Conservation (phyloP, 176 grass and related monocot genomes). For the Lolium rigidum region DNA sequence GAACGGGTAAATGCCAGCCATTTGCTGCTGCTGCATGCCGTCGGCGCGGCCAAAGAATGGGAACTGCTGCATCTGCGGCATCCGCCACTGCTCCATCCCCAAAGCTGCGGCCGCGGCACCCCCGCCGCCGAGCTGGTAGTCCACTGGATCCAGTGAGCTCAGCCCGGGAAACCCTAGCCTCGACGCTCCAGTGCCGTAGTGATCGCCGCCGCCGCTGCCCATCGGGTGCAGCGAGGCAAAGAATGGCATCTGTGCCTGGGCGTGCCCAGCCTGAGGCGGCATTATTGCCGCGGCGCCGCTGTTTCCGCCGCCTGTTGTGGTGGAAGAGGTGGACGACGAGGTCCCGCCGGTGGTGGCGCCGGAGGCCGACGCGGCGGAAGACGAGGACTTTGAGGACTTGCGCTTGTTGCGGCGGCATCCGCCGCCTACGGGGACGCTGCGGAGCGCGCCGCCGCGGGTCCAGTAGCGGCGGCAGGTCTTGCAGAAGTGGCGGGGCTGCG, state of each 20-base stretch:
- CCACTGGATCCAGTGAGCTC: slow-evolving; percentile 57
- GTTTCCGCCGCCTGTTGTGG: slow-evolving; percentile 39
- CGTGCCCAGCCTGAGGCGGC: slow-evolving; percentile 24
- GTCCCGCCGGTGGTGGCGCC: slow-evolving; percentile 42
- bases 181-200: slow-evolving; percentile 56
- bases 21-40: slow-evolving; percentile 37
- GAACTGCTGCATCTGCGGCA: slow-evolving; percentile 78
- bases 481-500: slow-evolving; percentile 98
- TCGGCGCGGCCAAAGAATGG: slow-evolving; percentile 63
- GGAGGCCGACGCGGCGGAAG: slow-evolving; percentile 52
- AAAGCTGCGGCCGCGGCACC: slow-evolving; percentile 23
- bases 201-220: slow-evolving; percentile 42
- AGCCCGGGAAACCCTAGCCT: slow-evolving; percentile 74
- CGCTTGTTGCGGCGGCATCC: slow-evolving; percentile 95
- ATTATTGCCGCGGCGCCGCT: slow-evolving; percentile 32
- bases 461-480: slow-evolving; percentile 98
- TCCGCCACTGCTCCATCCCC: slow-evolving; percentile 82
- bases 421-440: slow-evolving; percentile 87
- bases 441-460: slow-evolving; percentile 82
- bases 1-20: slow-evolving; percentile 67
- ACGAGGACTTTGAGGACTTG: slow-evolving; percentile 72
- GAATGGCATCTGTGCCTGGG: slow-evolving; percentile 59
- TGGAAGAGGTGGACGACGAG: slow-evolving; percentile 61
- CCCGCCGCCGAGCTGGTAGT: slow-evolving; percentile 61
- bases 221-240: slow-evolving; percentile 67